Evolutionary conservation across 768 basidiomycete species (phyloP), one percentile per base, ranked within the genome.

Genomic region (Hirschioporus abietinus): DNA sequence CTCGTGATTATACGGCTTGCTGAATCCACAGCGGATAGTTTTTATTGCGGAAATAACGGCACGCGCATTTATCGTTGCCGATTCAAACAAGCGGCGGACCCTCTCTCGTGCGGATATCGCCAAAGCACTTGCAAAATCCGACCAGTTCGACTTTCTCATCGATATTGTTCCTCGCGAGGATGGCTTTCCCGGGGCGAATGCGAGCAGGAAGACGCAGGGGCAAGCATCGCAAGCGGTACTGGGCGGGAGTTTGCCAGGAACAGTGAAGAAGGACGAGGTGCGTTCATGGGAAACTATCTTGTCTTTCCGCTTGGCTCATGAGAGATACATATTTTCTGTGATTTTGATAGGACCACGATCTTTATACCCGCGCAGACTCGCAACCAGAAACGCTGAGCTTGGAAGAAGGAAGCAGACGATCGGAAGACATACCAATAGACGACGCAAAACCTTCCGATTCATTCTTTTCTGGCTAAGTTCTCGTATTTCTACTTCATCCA

Each of bases 31-130:
- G n/a, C n/a, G n/a, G n/a, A n/a, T 72, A 97, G 96, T 98, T 69
- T 99, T 99, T 78, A 99, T 99, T 66, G 86, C 95, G 60, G 96
- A 99, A 78, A 92, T 99, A 69, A 98, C 96, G 1, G 91, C 93
- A 1, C 88, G 96, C 27, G 95, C 96, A 1, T 99, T 94, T 83
- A 91, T 96, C 68, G 88, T 98, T 65, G 95, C 95, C 20, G 95
- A 97, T 78, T 90, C 93, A 26, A 92, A 95, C 79, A 98, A 97
- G 77, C 90, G 96, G 27, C 90, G 95, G n/a, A 98, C 96, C 1
- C 83, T 98, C 23, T 95, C 94, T 10, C 88, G 94, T 61, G 88
- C 93, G 15, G 96, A 98, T 77, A 95, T 99, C 64, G 91, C 95
- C 7, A 92, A 94, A 72, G 96, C 96, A 0, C 83, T 97, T 67